Evolutionary conservation across 139 green algal species (phyloP).

Genomic region (Pleodorina starrii): DNA sequence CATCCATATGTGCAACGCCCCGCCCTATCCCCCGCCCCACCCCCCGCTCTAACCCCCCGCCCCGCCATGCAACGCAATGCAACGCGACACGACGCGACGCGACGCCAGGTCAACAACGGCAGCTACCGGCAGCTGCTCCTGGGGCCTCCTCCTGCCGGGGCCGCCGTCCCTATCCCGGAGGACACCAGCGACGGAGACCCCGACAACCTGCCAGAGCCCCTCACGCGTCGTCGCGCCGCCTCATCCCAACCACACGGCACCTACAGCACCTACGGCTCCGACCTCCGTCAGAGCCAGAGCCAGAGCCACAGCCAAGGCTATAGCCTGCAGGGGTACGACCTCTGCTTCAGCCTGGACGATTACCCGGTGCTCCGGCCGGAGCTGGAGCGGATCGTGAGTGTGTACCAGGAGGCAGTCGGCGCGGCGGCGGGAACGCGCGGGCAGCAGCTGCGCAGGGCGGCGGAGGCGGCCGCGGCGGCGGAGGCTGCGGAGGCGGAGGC

Average conservation of each 20-base stretch:
- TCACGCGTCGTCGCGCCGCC: no score
- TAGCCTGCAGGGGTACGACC: no score
- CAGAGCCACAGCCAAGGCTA: no score
- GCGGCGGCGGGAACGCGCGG: neutral
- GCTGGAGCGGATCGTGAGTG: neutral
- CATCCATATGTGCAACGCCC: neutral
- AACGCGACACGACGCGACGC: neutral
- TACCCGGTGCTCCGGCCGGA: conserved; percentile 2
- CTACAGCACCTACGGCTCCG: no score
- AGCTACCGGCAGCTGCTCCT: conserved; percentile 1
- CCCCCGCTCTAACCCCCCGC: neutral
- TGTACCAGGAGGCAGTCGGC: neutral
- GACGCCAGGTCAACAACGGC: neutral
- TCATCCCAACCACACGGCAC: no score
- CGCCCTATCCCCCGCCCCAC: neutral
- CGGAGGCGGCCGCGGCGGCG: neutral
- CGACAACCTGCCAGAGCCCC: no score
- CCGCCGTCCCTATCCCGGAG: neutral
- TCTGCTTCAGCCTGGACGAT: neutral
- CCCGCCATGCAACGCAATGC: neutral
- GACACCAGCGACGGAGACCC: neutral
- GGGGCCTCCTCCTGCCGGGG: neutral
- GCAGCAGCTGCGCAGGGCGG: neutral
- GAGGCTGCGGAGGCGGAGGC: no score
- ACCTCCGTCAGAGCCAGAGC: no score